These are phyloP conservation scores for Tetrahymena malaccensis DNA, from an alignment of 73 alveolate genomes.

Conservation along the genomic window DNA sequence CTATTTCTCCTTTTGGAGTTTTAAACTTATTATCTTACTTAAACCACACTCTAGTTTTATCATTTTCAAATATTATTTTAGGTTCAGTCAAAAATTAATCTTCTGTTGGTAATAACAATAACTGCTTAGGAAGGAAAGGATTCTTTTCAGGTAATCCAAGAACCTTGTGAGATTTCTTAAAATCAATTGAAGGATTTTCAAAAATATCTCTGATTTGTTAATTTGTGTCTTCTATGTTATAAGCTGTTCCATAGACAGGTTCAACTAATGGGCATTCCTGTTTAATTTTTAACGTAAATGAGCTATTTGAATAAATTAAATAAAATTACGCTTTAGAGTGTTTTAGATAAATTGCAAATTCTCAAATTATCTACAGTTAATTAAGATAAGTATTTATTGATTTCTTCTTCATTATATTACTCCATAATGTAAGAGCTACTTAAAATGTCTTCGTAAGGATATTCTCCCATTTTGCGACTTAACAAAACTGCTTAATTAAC, in stretches of 20 bases:
- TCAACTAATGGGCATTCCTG: not conserved
- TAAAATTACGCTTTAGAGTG: not conserved
- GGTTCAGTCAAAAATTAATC: not conserved
- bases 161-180: not conserved
- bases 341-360: not conserved
- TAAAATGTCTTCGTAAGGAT: conserved; percentile 61
- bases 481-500: conserved; percentile 10
- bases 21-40: not conserved
- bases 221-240: not conserved
- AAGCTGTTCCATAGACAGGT: not conserved
- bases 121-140: not conserved
- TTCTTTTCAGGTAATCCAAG: not conserved
- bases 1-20: not conserved
- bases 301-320: not conserved
- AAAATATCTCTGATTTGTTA: not conserved
- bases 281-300: not conserved
- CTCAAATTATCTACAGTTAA: not conserved
- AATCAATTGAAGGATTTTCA: not conserved
- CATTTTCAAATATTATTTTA: not conserved
- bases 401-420: conserved; percentile 58
- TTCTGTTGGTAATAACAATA: not conserved
- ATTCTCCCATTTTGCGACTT: conserved; percentile 23
- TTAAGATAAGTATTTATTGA: not conserved
- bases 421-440: conserved; percentile 40
- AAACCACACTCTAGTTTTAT: not conserved